phyloP scores from a whole-genome alignment of 192 early-diverging fungal species.

The Gaertneriomyces semiglobifer region DNA sequence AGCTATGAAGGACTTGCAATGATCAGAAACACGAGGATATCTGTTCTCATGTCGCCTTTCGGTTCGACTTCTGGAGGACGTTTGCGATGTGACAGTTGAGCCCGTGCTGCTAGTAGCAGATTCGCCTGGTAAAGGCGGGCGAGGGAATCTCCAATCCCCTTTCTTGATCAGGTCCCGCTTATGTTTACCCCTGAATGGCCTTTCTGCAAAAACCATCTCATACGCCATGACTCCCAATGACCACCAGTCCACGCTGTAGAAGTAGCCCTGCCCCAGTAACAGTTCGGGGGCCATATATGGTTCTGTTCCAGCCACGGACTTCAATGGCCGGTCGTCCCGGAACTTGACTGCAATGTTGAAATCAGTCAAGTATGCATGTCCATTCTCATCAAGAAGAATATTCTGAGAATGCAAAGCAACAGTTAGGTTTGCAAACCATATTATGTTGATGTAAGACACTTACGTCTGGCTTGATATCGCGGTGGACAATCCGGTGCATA shows the following conservation, averaged over 20 bases:
- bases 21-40: conserved; percentile 10
- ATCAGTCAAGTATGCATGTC: conserved; percentile 52
- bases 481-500: conserved; percentile 62
- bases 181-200: conserved; percentile 36
- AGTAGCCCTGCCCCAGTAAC: conserved; percentile 64
- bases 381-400: conserved; percentile 44
- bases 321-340: conserved; percentile 37
- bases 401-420: not conserved
- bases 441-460: conserved; percentile 44
- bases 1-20: conserved; percentile 11
- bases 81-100: not conserved
- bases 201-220: conserved; percentile 76
- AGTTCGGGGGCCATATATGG: conserved; percentile 43
- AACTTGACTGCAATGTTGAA: conserved; percentile 54
- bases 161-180: conserved; percentile 36
- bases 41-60: conserved; percentile 44
- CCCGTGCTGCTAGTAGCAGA: not conserved
- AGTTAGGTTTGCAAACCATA: not conserved
- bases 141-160: conserved; percentile 27
- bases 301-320: conserved; percentile 42
- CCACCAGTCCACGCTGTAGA: conserved; percentile 91
- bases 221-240: conserved; percentile 85
- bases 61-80: conserved; percentile 8
- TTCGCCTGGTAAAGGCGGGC: not conserved
- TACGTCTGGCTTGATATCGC: conserved; percentile 67